These are phyloP conservation scores for Neodidymelliopsis sp. DNA, from an alignment of 2,329 filamentous ascomycete species.

Conservation along the genomic window DNA sequence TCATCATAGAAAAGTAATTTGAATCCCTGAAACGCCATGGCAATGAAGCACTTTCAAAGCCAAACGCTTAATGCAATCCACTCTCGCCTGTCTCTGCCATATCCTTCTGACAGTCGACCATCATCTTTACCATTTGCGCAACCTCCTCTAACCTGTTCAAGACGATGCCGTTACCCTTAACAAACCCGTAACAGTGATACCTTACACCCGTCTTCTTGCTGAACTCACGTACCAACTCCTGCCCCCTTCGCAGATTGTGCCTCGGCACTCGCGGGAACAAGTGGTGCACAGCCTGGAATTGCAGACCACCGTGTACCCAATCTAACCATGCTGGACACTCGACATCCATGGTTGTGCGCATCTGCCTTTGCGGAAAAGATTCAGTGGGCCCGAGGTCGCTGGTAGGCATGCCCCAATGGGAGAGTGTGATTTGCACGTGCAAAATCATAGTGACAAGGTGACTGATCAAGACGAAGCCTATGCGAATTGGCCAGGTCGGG, in stretches of 20 bases:
- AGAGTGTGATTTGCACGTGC: constrained; percentile 89
- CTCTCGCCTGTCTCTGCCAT: constrained; percentile 51
- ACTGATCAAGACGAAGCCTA: constrained; percentile 79
- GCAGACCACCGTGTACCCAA: constrained; percentile 86
- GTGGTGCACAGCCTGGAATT: constrained; percentile 90
- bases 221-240: constrained; percentile 80
- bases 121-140: constrained; percentile 74
- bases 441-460: constrained; percentile 82
- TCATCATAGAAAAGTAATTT: background rate
- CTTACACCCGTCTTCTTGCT: constrained; percentile 83
- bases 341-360: constrained; percentile 92
- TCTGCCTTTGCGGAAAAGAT: constrained; percentile 88
- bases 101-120: constrained; percentile 48
- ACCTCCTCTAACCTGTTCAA: constrained; percentile 80
- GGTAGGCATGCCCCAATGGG: constrained; percentile 93
- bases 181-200: constrained; percentile 86
- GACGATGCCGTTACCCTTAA: constrained; percentile 82
- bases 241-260: constrained; percentile 79
- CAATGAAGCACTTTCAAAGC: constrained; percentile 13
- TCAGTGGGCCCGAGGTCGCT: constrained; percentile 83
- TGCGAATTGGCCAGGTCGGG: constrained; percentile 71
- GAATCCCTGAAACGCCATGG: background rate
- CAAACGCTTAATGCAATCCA: constrained; percentile 35
- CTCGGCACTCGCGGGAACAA: constrained; percentile 83
- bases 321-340: constrained; percentile 89